Conservation (phyloP, 352 stramenopile species). For the Phytopythium delawarense region DNA sequence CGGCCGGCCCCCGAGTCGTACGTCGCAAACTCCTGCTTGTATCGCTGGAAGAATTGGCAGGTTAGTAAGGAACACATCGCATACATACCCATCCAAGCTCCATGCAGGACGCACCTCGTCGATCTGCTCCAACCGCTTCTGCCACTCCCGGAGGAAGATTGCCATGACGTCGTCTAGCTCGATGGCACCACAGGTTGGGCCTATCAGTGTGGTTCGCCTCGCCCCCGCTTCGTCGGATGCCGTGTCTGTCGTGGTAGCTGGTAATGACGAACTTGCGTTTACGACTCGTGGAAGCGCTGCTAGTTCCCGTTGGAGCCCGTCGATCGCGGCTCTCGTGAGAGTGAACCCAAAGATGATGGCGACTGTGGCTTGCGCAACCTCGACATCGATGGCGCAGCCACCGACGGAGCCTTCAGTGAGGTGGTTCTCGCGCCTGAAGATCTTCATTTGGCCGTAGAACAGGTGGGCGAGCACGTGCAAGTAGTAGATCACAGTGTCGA, state of each 20-base stretch:
- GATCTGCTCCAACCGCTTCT: constrained; percentile 30
- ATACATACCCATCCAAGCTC: neutral
- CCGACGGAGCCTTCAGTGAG: constrained; percentile 53
- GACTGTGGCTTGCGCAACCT: constrained; percentile 25
- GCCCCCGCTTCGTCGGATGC: neutral
- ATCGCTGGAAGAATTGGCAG: constrained; percentile 20
- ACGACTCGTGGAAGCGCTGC: constrained; percentile 18
- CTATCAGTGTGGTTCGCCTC: neutral
- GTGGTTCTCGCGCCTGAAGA: constrained; percentile 52
- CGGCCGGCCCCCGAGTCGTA: constrained; percentile 37
- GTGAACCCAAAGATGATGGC: constrained; percentile 42
- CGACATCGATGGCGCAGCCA: constrained; percentile 35
- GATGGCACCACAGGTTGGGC: neutral
- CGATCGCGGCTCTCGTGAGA: constrained; percentile 31
- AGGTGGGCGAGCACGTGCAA: constrained; percentile 55
- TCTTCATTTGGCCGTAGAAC: constrained; percentile 68
- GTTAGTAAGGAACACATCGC: neutral
- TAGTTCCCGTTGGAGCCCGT: constrained; percentile 29
- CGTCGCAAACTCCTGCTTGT: constrained; percentile 43
- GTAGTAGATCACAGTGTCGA: constrained; percentile 71
- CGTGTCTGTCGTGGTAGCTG: neutral
- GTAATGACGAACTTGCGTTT: too few relatives aligned
- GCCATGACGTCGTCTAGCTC: constrained; percentile 70
- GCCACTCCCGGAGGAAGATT: constrained; percentile 56
- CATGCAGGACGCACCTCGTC: constrained; percentile 37